Base-by-base conservation (phyloP, 1,284 basidiomycete species). In the Psilocybe mexicana region DNA sequence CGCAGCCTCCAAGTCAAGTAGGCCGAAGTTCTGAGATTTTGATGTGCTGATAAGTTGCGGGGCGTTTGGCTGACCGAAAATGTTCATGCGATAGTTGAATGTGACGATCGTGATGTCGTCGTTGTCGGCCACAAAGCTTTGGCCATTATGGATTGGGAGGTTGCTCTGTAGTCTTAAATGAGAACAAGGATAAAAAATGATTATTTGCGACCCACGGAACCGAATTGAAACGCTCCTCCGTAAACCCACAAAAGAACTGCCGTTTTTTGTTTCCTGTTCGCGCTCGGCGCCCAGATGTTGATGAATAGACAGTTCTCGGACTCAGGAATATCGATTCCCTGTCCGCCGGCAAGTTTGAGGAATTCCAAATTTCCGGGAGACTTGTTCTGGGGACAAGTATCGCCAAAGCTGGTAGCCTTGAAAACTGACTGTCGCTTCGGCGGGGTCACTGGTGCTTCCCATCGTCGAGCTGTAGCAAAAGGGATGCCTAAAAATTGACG, bases 181-280 rank as follows among this genome's bases (percentile, higher is more conserved):
- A 30, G 46, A n/a, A 42, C 38, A 5, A 47, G 53, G 6, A 4
- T 25, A 4, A 36, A 51, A 18, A 14, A 12, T 36, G 30, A n/a
- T 43, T 52, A 1, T 18, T 36, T 11, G 48, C 25, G 6, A 62
- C 68, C 57, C 36, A 74, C 72, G 6, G 72, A 70, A 12, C 73
- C 74, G 43, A 70, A 72, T 28, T 67, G 64, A 52, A 72, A 73
- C 3, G 64, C 65, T 18, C 73, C 73, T 10, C 73, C 74, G 46
- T 74, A 72, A 25, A 76, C 68, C 72, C 72, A 76, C 12, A 76
- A 23, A 38, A 74, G 51, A 3, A 74, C 72, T 1, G 74, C 72
- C 2, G 70, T 70, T 14, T 65, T 63, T 54, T 74, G 72, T 42
- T 71, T 69, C 30, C 73, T 67, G 3, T 26, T n/a, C 2, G 63